Percentiles rank a stretch among this genome's conserved stretches.
Evolutionary conservation across 1,139 yeast genomes (phyloP).

Genomic region (Kazachstania sp.): DNA sequence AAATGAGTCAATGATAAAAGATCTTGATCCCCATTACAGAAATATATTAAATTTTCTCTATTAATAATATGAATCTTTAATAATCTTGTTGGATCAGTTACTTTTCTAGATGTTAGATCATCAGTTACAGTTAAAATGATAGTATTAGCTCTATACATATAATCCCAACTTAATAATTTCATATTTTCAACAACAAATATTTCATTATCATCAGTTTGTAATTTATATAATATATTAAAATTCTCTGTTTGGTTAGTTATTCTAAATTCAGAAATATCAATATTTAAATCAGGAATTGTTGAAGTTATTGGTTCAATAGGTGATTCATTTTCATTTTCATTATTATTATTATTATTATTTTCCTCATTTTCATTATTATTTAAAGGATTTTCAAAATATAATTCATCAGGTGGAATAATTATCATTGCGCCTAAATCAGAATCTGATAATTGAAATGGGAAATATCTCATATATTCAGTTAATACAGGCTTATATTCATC

Average conservation of each 20-base stretch:
- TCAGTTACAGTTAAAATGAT: constrained; percentile 5
- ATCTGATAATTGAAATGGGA: neutral
- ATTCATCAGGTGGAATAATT: neutral
- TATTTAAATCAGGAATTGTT: neutral
- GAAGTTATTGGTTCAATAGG: neutral
- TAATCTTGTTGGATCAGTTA: constrained; percentile 14
- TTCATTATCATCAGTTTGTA: neutral
- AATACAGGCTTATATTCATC: neutral
- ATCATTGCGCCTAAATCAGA: neutral
- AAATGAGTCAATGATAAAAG: neutral
- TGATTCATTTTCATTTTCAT: neutral
- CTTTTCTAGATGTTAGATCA: constrained; percentile 9
- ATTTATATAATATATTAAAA: neutral
- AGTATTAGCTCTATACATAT: neutral
- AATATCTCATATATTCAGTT: neutral
- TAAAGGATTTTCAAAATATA: neutral
- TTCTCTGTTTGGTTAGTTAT: neutral
- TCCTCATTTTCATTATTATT: too few relatives aligned
- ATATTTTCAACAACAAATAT: neutral
- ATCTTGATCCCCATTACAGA: constrained; percentile 4
- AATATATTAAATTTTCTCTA: constrained; percentile 10
- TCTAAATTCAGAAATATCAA: neutral
- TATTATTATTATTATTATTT: neutral
- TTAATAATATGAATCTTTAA: constrained; percentile 12
- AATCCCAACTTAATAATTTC: neutral